These are phyloP conservation scores for Magnaporthiopsis rhizophila DNA, from an alignment of 2,329 filamentous ascomycete species.

Conservation along the genomic window DNA sequence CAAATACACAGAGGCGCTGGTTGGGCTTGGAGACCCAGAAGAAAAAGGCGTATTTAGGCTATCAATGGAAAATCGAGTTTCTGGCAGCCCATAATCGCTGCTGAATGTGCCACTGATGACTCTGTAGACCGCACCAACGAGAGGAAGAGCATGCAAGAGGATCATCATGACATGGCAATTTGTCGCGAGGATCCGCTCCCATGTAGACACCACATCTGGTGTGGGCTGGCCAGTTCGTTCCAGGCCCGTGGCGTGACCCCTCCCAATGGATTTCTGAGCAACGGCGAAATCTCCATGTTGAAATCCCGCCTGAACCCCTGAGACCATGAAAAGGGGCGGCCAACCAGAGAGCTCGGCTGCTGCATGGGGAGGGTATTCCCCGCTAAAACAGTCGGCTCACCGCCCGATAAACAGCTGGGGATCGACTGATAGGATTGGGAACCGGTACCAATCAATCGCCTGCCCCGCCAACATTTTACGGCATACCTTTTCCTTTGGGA, in stretches of 20 bases:
- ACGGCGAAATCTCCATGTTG: background rate
- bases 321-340: background rate
- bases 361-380: background rate
- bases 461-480: background rate
- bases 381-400: constrained; percentile 6
- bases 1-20: no score
- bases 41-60: background rate
- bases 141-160: background rate
- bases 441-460: background rate
- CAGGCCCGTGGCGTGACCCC: background rate
- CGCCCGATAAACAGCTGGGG: constrained; percentile 3
- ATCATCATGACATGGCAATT: background rate
- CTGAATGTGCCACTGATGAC: background rate
- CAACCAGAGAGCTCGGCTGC: background rate
- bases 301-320: background rate
- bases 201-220: background rate
- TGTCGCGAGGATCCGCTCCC: background rate
- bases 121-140: background rate
- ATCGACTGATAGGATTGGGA: background rate
- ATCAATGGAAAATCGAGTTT: background rate
- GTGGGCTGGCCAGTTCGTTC: no score
- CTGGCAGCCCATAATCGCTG: background rate
- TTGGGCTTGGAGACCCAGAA: background rate
- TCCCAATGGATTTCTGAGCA: background rate
- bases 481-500: background rate